phyloP scores from a whole-genome alignment of 1,284 basidiomycete genomes.

The Rhodotorula sp. region DNA sequence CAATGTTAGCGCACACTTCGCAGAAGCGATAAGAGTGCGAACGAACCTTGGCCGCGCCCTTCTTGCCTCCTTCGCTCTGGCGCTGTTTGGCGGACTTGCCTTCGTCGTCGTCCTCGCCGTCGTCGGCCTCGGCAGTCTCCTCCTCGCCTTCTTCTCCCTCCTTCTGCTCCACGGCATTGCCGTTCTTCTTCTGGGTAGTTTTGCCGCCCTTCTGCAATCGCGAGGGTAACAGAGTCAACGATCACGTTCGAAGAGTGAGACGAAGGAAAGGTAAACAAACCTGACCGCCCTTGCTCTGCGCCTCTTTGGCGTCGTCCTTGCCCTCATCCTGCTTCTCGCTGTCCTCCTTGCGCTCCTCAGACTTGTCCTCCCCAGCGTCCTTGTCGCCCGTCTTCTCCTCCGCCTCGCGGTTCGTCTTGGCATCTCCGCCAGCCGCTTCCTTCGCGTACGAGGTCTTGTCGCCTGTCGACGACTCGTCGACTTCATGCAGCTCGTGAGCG shows the following conservation, averaged over 20 bases:
- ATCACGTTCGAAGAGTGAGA: no score
- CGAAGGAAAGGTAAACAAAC: neutral
- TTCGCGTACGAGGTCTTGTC: slow-evolving; percentile 23
- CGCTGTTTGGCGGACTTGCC: slow-evolving; percentile 7
- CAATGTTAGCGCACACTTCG: no score
- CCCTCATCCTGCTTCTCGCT: neutral
- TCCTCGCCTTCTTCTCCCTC: neutral
- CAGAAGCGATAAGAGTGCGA: neutral
- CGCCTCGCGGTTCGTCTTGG: slow-evolving; percentile 23
- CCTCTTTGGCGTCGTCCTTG: slow-evolving; percentile 7
- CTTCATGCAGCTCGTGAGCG: slow-evolving; percentile 28
- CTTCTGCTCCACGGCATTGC: slow-evolving; percentile 3
- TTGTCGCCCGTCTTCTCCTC: slow-evolving; percentile 12
- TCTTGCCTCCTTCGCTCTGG: slow-evolving; percentile 20
- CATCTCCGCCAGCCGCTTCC: slow-evolving; percentile 11
- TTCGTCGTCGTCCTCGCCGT: neutral
- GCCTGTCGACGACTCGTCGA: slow-evolving; percentile 25
- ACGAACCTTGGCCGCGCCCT: slow-evolving; percentile 19
- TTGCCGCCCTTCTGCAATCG: neutral
- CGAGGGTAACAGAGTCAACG: neutral
- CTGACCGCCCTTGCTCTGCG: slow-evolving; percentile 10
- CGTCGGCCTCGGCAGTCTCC: slow-evolving; percentile 4
- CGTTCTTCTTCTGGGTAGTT: neutral
- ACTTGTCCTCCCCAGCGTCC: neutral
- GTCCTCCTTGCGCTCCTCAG: neutral